Percentiles rank a stretch among this genome's conserved stretches.
Evolutionary conservation across 2,329 filamentous ascomycete genomes (phyloP).

Genomic region (Fusarium continuum): DNA sequence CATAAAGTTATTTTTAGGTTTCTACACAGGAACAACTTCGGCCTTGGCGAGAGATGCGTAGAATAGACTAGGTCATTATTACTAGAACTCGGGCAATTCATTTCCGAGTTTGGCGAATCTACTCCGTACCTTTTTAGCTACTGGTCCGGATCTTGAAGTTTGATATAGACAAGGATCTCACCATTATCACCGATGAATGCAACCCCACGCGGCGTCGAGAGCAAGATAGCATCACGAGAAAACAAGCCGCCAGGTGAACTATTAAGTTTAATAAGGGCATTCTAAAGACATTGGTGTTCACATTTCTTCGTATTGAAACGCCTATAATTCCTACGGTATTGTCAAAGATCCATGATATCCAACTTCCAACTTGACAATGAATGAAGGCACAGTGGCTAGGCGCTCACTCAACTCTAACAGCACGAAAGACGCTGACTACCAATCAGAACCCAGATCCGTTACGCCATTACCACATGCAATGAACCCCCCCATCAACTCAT

Average conservation of each 20-base stretch:
- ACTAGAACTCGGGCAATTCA: background rate
- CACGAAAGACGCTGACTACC: constrained; percentile 24
- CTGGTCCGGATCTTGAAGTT: background rate
- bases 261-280: background rate
- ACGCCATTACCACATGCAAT: constrained; percentile 39
- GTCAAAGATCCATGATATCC: constrained; percentile 11
- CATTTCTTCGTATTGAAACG: background rate
- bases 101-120: background rate
- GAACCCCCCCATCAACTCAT: background rate
- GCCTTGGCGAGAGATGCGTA: too few relatives aligned
- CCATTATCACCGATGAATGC: background rate
- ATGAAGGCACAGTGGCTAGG: constrained; percentile 29
- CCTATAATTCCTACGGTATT: background rate
- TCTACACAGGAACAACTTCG: too few relatives aligned
- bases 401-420: constrained; percentile 31
- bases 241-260: background rate
- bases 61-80: background rate
- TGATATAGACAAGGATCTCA: background rate
- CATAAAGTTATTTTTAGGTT: too few relatives aligned
- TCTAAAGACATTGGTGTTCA: background rate
- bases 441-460: constrained; percentile 10
- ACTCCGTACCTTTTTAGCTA: background rate
- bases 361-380: constrained; percentile 7
- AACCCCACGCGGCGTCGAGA: background rate
- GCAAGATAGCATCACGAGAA: background rate